A percentile compares a stretch with the other conserved stretches of the same genome.
phyloP scores from a whole-genome alignment of 495 filamentous ascomycete species.

The Lindgomyces ingoldianus region DNA sequence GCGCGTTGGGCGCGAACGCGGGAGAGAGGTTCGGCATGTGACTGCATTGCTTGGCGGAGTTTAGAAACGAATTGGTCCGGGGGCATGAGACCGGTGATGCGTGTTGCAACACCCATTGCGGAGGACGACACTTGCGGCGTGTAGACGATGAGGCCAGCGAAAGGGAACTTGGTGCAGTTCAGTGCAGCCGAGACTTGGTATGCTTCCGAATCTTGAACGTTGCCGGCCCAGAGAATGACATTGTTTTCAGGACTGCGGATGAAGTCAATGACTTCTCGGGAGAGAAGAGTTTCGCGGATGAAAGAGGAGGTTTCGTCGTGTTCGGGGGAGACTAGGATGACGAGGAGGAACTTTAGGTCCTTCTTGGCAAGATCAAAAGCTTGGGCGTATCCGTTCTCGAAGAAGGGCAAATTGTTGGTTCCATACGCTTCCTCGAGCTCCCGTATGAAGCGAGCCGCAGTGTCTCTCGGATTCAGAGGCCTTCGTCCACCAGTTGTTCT shows the following conservation, averaged over 20 bases:
- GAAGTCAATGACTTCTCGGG: constrained; percentile 69
- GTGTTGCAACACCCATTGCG: constrained; percentile 81
- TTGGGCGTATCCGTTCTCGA: constrained; percentile 86
- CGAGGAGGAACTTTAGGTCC: constrained; percentile 85
- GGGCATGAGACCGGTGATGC: constrained; percentile 68
- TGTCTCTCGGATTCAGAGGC: constrained; percentile 77
- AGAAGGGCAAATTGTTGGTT: constrained; percentile 65
- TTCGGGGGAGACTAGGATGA: constrained; percentile 83
- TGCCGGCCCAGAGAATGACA: constrained; percentile 87
- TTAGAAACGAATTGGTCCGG: constrained; percentile 68
- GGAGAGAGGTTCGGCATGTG: constrained; percentile 68
- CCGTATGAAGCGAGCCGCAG: constrained; percentile 80
- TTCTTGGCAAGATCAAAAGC: constrained; percentile 83
- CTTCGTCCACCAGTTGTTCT: constrained; percentile 68
- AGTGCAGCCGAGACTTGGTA: constrained; percentile 86
- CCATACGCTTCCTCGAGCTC: constrained; percentile 96
- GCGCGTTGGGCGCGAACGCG: constrained; percentile 67
- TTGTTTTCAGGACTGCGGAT: constrained; percentile 71
- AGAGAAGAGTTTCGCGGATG: constrained; percentile 76
- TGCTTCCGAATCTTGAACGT: constrained; percentile 85
- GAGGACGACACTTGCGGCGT: constrained; percentile 78
- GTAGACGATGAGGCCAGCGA: constrained; percentile 78
- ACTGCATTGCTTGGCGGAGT: constrained; percentile 66
- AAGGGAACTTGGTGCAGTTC: constrained; percentile 86
- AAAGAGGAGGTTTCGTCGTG: constrained; percentile 90